A percentile compares a stretch with the other conserved stretches of the same genome.
These are phyloP conservation scores for Colletotrichum siamense DNA, from an alignment of 2,329 filamentous ascomycete genomes.

Conservation along the genomic window DNA sequence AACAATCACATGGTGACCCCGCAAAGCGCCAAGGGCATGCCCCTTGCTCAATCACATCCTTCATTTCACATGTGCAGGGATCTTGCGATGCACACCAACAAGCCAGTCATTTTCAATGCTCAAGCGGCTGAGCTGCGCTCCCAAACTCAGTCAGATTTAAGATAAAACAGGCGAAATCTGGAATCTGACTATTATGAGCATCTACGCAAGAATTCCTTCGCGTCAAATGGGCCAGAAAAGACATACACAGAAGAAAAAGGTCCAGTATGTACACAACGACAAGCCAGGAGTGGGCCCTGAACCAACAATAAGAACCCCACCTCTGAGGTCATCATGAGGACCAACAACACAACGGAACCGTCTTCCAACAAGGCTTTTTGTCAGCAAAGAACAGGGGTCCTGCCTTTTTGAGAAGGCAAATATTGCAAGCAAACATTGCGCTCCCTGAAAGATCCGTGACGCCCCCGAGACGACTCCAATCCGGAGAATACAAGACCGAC, in stretches of 20 bases:
- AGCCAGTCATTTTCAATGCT: neutral
- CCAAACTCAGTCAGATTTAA: neutral
- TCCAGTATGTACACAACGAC: too few relatives aligned
- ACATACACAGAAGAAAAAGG: too few relatives aligned
- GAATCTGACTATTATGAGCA: too few relatives aligned
- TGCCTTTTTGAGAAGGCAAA: neutral
- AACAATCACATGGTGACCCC: neutral
- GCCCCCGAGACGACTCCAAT: neutral
- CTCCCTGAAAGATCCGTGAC: neutral
- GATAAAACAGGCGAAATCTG: too few relatives aligned
- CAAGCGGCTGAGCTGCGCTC: neutral
- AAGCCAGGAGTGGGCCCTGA: neutral
- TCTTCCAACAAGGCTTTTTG: neutral
- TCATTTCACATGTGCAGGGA: neutral
- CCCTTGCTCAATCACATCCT: neutral
- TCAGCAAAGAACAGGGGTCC: neutral
- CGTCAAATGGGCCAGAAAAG: too few relatives aligned
- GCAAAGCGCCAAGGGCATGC: neutral
- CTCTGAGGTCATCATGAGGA: neutral
- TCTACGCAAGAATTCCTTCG: too few relatives aligned
- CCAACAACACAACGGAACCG: neutral
- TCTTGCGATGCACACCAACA: neutral
- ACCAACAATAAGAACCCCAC: neutral
- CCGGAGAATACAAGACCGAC: rapidly evolving
- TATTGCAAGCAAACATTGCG: neutral